These are phyloP conservation scores for Phytophthora syringae DNA, from an alignment of 352 stramenopile species.

Conservation along the genomic window DNA sequence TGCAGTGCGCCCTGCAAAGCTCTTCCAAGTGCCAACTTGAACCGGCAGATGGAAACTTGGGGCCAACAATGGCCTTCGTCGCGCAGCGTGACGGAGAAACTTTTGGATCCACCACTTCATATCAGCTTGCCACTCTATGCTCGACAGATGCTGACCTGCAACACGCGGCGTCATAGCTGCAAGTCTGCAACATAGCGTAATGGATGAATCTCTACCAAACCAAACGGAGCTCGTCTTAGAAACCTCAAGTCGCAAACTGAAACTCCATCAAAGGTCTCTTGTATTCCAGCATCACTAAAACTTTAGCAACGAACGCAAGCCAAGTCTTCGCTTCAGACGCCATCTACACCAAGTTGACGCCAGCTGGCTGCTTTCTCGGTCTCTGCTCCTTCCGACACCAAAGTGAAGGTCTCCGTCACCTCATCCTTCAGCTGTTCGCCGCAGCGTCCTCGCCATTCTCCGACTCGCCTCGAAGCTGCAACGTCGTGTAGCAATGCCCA, in stretches of 20 bases:
- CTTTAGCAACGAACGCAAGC: background rate
- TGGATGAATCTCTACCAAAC: background rate
- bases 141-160: slow-evolving; percentile 24
- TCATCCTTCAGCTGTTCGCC: slow-evolving; percentile 32
- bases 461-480: slow-evolving; percentile 15
- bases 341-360: background rate
- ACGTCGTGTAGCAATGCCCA: slow-evolving; percentile 21
- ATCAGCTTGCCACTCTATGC: slow-evolving; percentile 32
- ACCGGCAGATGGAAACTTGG: background rate
- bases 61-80: background rate
- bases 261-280: too few relatives aligned
- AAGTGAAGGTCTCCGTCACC: slow-evolving; percentile 24
- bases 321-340: background rate
- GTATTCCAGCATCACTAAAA: too few relatives aligned
- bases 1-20: slow-evolving; percentile 12
- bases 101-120: slow-evolving; percentile 16
- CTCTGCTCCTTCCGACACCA: slow-evolving; percentile 18
- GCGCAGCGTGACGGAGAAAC: slow-evolving; percentile 2
- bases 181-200: background rate
- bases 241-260: background rate
- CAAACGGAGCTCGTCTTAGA: background rate
- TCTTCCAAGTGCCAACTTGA: slow-evolving; percentile 6
- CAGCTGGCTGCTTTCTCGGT: slow-evolving; percentile 20
- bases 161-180: background rate
- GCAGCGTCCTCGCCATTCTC: slow-evolving; percentile 17